Evolutionary conservation across 2,329 filamentous ascomycete species (phyloP), one percentile per base, ranked within the genome.

Genomic region (Aspergillus proliferans): DNA sequence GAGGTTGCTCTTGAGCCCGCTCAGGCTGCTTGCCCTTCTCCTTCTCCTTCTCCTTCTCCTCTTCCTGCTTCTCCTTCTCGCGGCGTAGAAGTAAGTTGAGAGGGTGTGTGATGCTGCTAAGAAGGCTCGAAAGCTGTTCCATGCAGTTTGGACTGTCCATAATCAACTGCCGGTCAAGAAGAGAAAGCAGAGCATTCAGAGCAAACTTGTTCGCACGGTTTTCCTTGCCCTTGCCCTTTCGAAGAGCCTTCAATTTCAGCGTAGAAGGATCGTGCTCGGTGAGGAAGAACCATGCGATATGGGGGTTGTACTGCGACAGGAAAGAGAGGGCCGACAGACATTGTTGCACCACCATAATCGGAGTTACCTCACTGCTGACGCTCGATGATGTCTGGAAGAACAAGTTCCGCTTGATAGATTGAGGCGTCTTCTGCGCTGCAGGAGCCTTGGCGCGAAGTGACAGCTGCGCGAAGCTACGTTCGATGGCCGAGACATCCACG

Each of bases 111-210:
- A 97, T 89, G 56, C 87, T 85, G 66, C 89, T 92, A 22, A 98
- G 79, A 26, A 98, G 75, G 55, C 86, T 84, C 2, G 93, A 93
- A 22, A 98, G 79, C 54, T 90, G 85, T 59, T 95, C 92, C 91
- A 98, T 97, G 49, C 95, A 92, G 6, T 85, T 80, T n/a, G 92
- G 91, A 70, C 90, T 98, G 71, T 98, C 93, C 73, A 95, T 95
- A 55, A 98, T 91, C 52, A 97, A 77, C 56, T 90, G 88, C n/a
- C 93, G 87, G 65, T 97, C 93, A 19, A 98, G 79, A 4, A 98
- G 78, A 52, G 84, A 85, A 43, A 98, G 78, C 26, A 98, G 75
- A 12, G 91, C 90, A 66, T 98, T 98, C 65, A 98, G 81, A 8
- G 94, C 90, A 65, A 87, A 98, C 65, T 88, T 93, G 58, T 85